Evolutionary conservation across 257 asterid genomes (phyloP).

Genomic region (Cinchona pubescens): DNA sequence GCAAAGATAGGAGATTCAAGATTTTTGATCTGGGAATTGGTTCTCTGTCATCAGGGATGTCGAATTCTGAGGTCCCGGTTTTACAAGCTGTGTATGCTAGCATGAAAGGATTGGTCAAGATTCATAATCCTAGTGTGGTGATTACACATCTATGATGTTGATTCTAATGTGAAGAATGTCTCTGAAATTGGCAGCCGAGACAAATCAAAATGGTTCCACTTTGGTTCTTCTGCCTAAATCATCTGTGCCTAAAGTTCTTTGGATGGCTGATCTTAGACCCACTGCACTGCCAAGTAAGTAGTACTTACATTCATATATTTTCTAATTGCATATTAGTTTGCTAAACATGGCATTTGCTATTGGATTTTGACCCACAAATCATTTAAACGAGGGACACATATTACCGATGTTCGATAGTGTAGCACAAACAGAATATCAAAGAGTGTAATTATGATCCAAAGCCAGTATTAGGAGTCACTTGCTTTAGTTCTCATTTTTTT

Average conservation of each 20-base stretch:
- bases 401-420: too few species aligned
- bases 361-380: neutral
- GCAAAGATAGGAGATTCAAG: constrained; percentile 84
- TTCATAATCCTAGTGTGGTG: constrained; percentile 84
- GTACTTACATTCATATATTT: neutral
- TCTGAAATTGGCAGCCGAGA: constrained; percentile 68
- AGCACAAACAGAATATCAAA: too few species aligned
- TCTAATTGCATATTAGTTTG: neutral
- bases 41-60: constrained; percentile 51
- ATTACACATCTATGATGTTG: constrained; percentile 57
- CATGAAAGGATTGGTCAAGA: constrained; percentile 81
- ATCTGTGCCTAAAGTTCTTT: constrained; percentile 62
- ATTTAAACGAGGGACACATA: too few species aligned
- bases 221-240: constrained; percentile 64
- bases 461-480: too few species aligned
- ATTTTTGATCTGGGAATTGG: constrained; percentile 78
- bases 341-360: neutral
- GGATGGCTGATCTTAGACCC: constrained; percentile 95
- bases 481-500: neutral
- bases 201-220: constrained; percentile 33
- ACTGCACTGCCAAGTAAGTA: constrained; percentile 77
- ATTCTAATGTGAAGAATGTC: constrained; percentile 68
- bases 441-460: too few species aligned
- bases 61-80: constrained; percentile 74
- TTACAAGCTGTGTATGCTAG: constrained; percentile 77